Evolutionary conservation across 1,284 basidiomycete species (phyloP).

Genomic region (Leccinum subfulvum): DNA sequence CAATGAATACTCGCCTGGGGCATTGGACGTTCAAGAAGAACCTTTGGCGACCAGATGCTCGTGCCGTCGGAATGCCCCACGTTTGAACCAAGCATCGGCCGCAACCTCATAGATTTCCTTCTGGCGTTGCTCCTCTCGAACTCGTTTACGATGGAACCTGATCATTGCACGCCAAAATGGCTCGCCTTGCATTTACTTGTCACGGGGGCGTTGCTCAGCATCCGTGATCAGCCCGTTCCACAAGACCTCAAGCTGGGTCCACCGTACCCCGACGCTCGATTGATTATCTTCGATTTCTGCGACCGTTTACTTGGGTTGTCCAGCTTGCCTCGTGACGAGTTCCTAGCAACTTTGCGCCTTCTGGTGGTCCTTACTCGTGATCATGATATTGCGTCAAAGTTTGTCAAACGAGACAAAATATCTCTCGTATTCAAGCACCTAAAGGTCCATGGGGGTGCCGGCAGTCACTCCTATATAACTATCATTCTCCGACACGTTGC

Average conservation of each 20-base stretch:
- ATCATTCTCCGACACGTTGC: conserved; percentile 90
- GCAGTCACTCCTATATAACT: conserved; percentile 81
- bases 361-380: conserved; percentile 82
- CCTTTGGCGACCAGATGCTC: conserved; percentile 79
- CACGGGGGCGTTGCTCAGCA: conserved; percentile 76
- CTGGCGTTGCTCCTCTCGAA: conserved; percentile 64
- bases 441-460: conserved; percentile 55
- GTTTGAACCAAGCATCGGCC: conserved; percentile 48
- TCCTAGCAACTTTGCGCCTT: conserved; percentile 77
- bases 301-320: conserved; percentile 63
- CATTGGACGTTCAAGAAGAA: conserved; percentile 68
- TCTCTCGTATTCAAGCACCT: conserved; percentile 67
- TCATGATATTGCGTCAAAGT: conserved; percentile 54
- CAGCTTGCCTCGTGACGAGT: conserved; percentile 70
- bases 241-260: conserved; percentile 60
- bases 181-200: conserved; percentile 82
- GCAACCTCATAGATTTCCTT: conserved; percentile 62
- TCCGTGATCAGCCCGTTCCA: conserved; percentile 68
- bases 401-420: conserved; percentile 67
- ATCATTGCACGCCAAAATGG: conserved; percentile 73
- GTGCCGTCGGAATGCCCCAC: conserved; percentile 75
- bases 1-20: conserved; percentile 61
- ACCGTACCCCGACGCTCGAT: conserved; percentile 57
- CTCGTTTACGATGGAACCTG: conserved; percentile 47
- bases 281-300: conserved; percentile 71